Evolutionary conservation across 805 yeast species (phyloP).

Genomic region (Kuraishia floccosa): DNA sequence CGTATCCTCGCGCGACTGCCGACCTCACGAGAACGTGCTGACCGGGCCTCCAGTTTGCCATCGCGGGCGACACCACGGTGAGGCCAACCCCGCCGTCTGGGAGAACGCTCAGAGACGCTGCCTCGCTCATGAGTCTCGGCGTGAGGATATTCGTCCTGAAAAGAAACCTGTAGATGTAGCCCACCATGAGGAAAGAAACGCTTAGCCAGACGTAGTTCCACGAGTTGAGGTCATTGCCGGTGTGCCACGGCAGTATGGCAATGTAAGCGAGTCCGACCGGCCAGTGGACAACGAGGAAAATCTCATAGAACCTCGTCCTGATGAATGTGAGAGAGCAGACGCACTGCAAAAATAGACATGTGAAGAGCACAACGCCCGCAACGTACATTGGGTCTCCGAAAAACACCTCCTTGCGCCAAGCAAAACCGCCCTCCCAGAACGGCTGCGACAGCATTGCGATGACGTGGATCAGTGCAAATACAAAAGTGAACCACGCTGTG

Average conservation of each 20-base stretch:
- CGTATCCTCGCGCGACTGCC: constrained; percentile 28
- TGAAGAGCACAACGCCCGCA: constrained; percentile 38
- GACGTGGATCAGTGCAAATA: constrained; percentile 36
- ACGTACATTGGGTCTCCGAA: constrained; percentile 11
- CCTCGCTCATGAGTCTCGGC: no score
- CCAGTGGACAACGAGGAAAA: constrained; percentile 44
- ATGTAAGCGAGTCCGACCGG: constrained; percentile 34
- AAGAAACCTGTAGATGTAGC: constrained; percentile 31
- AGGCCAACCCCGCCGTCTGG: no score
- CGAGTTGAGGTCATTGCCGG: constrained; percentile 19
- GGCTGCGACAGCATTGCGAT: constrained; percentile 37
- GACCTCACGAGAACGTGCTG: constrained; percentile 43
- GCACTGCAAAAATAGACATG: constrained; percentile 31
- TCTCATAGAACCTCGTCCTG: constrained; percentile 30
- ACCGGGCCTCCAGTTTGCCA: constrained; percentile 49
- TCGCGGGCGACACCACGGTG: no score
- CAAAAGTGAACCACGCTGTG: constrained; percentile 27
- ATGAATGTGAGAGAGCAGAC: constrained; percentile 26
- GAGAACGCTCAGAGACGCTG: no score
- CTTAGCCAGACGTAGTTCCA: constrained; percentile 37
- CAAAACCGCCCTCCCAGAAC: constrained; percentile 35
- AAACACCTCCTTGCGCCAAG: constrained; percentile 12
- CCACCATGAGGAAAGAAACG: constrained; percentile 38
- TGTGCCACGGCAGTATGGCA: constrained; percentile 35
- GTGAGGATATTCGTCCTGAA: constrained; percentile 33